Evolutionary conservation across 2,329 filamentous ascomycete species (phyloP).

Genomic region (Trichoderma sp.): DNA sequence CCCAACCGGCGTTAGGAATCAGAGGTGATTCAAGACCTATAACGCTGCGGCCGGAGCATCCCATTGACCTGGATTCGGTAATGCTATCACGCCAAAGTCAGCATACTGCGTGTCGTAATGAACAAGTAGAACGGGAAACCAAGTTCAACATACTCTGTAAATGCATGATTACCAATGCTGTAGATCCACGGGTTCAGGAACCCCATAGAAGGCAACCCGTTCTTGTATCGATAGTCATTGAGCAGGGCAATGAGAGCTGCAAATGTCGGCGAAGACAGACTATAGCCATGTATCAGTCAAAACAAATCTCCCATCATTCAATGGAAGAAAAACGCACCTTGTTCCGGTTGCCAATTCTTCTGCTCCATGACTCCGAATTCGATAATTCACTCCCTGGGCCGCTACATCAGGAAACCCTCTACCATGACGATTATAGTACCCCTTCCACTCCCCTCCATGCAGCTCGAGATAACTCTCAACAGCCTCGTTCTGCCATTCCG

Average conservation of each 20-base stretch:
- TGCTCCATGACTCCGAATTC: constrained; percentile 33
- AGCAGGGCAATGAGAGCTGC: constrained; percentile 61
- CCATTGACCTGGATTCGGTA: constrained; percentile 33
- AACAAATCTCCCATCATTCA: not conserved
- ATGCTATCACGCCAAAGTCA: constrained; percentile 30
- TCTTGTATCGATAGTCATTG: constrained; percentile 58
- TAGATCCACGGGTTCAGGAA: constrained; percentile 64
- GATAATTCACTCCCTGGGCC: constrained; percentile 45
- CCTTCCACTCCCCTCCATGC: constrained; percentile 48
- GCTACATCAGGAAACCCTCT: constrained; percentile 61
- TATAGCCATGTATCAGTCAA: constrained; percentile 23
- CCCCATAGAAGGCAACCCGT: constrained; percentile 51
- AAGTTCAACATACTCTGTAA: constrained; percentile 35
- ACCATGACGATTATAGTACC: constrained; percentile 45
- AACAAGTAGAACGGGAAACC: not conserved
- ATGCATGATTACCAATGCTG: constrained; percentile 29
- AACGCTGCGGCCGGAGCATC: constrained; percentile 32
- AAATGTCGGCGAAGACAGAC: constrained; percentile 59
- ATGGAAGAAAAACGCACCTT: constrained; percentile 26
- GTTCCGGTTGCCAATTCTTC: constrained; percentile 31
- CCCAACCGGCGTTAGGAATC: constrained; percentile 22
- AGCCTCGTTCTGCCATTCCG: constrained; percentile 45
- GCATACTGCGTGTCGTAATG: not conserved
- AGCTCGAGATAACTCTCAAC: constrained; percentile 43
- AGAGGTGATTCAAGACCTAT: constrained; percentile 27